Conservation (phyloP, 2,329 filamentous ascomycete genomes). For the Corniculantispora saksenae region DNA sequence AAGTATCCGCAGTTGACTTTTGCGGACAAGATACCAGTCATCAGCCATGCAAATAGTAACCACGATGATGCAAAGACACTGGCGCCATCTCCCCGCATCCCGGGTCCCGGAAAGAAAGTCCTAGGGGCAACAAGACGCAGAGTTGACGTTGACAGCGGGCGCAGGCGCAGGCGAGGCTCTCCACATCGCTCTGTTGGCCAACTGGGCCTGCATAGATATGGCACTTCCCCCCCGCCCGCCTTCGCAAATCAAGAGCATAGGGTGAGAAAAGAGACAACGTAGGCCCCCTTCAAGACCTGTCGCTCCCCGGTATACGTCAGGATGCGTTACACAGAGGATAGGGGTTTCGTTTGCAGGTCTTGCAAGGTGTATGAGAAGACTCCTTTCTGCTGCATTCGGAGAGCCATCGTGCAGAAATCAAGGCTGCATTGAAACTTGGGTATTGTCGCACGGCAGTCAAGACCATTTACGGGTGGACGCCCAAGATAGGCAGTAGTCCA, state of each 20-base stretch:
- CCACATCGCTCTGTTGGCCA: background rate
- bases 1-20: too few relatives aligned
- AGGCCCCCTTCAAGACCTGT: background rate
- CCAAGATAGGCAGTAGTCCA: background rate
- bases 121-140: background rate
- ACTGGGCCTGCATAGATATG: background rate
- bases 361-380: background rate
- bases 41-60: background rate
- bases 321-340: constrained; percentile 6
- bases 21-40: background rate
- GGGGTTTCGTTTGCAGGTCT: background rate
- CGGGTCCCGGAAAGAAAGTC: background rate
- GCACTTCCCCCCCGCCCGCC: too few relatives aligned
- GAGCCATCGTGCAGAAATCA: background rate
- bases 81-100: constrained; percentile 13
- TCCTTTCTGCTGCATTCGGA: background rate
- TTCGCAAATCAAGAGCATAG: background rate
- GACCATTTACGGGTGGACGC: background rate
- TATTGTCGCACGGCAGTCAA: background rate
- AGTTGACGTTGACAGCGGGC: background rate
- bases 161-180: background rate
- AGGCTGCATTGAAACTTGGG: background rate
- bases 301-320: background rate
- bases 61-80: constrained; percentile 9
- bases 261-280: constrained; percentile 11